phyloP scores from a whole-genome alignment of 192 early-diverging fungal species.

The Backusella australiensis region DNA sequence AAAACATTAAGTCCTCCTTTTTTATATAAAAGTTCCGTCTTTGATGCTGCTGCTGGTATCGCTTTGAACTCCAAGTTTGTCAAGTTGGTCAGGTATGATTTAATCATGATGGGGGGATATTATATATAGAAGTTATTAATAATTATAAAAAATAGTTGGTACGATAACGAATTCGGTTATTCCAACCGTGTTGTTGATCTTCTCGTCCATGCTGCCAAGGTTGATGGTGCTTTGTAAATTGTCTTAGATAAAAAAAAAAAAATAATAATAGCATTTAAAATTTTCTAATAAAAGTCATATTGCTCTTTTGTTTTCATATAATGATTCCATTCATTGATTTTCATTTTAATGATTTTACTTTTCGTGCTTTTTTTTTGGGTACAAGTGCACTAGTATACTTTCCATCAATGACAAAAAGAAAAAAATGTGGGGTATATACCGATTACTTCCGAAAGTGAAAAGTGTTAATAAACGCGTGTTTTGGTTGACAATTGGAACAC shows the following conservation, averaged over 20 bases:
- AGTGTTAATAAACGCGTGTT: not conserved
- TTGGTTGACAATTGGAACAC: not conserved
- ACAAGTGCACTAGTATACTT: not conserved
- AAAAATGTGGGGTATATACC: not conserved
- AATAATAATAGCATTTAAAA: not conserved
- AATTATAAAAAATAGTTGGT: slow-evolving; percentile 92
- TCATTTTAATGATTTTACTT: not conserved
- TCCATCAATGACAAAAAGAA: not conserved
- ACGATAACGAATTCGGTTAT: slow-evolving; percentile 92
- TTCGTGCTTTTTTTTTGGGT: not conserved
- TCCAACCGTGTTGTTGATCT: slow-evolving; percentile 86
- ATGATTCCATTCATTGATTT: not conserved
- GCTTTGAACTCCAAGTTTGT: slow-evolving; percentile 92
- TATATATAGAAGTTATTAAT: slow-evolving; percentile 92
- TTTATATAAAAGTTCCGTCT: slow-evolving; percentile 83
- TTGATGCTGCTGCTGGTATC: slow-evolving; percentile 97
- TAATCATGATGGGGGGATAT: slow-evolving; percentile 72
- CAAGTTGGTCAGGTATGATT: slow-evolving; percentile 84
- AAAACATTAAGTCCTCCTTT: slow-evolving; percentile 38
- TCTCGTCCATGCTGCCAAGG: slow-evolving; percentile 64
- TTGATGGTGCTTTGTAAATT: slow-evolving; percentile 29
- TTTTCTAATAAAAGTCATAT: not conserved
- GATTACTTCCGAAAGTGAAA: not conserved
- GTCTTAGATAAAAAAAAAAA: not conserved
- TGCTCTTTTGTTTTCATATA: not conserved